Base-by-base conservation (phyloP, 2,329 filamentous ascomycete species). In the Hypoxylon sp. region DNA sequence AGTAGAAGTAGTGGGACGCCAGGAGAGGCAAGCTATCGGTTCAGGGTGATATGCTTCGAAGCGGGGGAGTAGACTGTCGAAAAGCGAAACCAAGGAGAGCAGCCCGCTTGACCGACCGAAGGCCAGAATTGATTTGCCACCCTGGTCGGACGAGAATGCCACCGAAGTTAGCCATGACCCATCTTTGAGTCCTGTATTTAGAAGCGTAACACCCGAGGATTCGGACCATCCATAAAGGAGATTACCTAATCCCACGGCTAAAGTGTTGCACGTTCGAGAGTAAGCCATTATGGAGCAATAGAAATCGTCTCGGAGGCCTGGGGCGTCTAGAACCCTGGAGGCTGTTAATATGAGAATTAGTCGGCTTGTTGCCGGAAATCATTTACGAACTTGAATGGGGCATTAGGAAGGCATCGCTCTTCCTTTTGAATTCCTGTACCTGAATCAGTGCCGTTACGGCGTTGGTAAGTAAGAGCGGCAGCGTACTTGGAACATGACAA, bases 261-360 rank as follows among this genome's bases (percentile, higher is more conserved):
- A 86, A 13, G 91, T 92, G 58, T 92, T 88, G 55, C 89, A 87
- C 6, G 88, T 92, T 44, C 86, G 80, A 0, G 92, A 97, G 79
- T 97, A 98, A 8, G 96, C 93, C 59, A 99, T 85, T 2, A 94
- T 86, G 0, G 94, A 96, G 80, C 94, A 98, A 78, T 99, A 99
- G 78, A 94, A 99, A 79, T 99, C 95, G 75, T 98, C 94, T 62
- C 93, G 89, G n/a, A 98, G 84, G 56, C 89, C 88, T 2, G 94
- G 94, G 7, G 95, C 95, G 80, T 98, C 93, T 4, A 99, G 85
- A 6, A 98, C 92, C 81, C 89, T 92, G 69, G 15, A n/a, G 24
- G 1, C 15, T 64, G 75, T 85, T 62, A 86, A 77, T 47, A 59
- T 31, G 11, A 15, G 54, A 15, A 19, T n/a, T 15, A 19, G 60